phyloP scores from a whole-genome alignment of 2,329 filamentous ascomycete species.

The Monosporascus sp. region DNA sequence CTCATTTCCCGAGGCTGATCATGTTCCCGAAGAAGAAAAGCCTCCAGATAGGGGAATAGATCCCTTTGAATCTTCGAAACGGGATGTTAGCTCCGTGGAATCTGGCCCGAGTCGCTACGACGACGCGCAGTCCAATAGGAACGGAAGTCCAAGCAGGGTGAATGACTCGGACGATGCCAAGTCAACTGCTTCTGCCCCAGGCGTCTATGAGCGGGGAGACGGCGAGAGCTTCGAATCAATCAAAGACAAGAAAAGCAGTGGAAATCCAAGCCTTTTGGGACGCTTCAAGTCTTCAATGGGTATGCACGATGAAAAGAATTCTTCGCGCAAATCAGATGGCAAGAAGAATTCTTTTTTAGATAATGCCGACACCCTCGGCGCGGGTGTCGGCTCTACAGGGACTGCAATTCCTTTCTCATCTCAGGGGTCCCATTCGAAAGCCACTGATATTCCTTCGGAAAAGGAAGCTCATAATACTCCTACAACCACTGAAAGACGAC shows the following conservation, averaged over 20 bases:
- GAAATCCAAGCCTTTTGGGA: constrained; percentile 42
- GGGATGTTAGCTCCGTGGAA: constrained; percentile 44
- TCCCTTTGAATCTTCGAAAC: constrained; percentile 34
- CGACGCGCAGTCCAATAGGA: constrained; percentile 31
- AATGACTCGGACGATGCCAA: constrained; percentile 45
- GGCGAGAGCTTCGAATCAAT: constrained; percentile 23
- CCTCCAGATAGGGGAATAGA: constrained; percentile 34
- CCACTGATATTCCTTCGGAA: constrained; percentile 39
- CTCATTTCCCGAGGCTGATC: constrained; percentile 24
- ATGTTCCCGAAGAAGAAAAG: constrained; percentile 32
- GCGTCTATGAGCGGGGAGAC: constrained; percentile 19
- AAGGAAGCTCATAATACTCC: constrained; percentile 27
- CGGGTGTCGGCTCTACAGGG: constrained; percentile 60
- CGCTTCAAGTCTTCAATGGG: constrained; percentile 41
- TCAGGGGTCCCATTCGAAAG: constrained; percentile 37
- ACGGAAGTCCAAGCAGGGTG: constrained; percentile 29
- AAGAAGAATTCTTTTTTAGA: constrained; percentile 62
- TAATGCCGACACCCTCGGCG: constrained; percentile 66
- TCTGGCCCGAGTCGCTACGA: constrained; percentile 37
- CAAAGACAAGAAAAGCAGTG: constrained; percentile 33
- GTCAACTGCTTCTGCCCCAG: constrained; percentile 39
- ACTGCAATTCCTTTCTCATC: constrained; percentile 38
- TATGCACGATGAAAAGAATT: constrained; percentile 27
- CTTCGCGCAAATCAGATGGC: constrained; percentile 26
- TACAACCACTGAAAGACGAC: constrained; percentile 14